A percentile compares a stretch with the other conserved stretches of the same genome.
Conservation (phyloP, 768 basidiomycete genomes). For the Tulasnella sp. region DNA sequence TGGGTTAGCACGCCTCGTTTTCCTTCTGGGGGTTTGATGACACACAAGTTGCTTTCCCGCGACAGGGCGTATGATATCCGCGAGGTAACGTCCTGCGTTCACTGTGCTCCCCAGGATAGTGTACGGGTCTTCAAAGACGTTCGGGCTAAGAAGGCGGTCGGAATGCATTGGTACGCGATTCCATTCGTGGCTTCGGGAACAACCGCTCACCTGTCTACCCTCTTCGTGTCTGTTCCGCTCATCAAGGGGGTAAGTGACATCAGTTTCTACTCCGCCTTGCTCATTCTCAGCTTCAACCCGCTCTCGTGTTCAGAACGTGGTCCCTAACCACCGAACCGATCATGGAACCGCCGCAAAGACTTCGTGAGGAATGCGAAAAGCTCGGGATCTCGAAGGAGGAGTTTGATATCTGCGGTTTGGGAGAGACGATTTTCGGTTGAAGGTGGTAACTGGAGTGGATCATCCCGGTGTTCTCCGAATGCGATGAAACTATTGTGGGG, state of each 20-base stretch:
- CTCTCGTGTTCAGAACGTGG: slow-evolving; percentile 31
- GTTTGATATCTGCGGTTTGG: slow-evolving; percentile 39
- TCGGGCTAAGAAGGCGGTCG: slow-evolving; percentile 55
- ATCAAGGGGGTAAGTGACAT: neutral
- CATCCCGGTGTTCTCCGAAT: too few species aligned
- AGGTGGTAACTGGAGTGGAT: neutral
- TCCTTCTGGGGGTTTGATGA: neutral
- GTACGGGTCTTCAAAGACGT: slow-evolving; percentile 65
- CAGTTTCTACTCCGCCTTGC: neutral
- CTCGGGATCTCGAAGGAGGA: slow-evolving; percentile 37
- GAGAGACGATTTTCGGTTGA: neutral
- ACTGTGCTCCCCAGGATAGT: slow-evolving; percentile 64
- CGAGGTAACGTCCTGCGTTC: slow-evolving; percentile 54
- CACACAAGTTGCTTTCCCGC: neutral
- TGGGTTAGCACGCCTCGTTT: slow-evolving; percentile 35
- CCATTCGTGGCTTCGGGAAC: neutral
- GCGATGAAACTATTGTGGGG: too few species aligned
- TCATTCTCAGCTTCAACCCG: neutral
- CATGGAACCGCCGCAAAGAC: slow-evolving; percentile 41
- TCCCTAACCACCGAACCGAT: slow-evolving; percentile 35
- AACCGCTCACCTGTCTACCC: neutral
- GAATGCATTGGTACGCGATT: slow-evolving; percentile 67
- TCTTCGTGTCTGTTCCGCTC: neutral
- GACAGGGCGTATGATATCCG: slow-evolving; percentile 57
- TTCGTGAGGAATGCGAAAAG: slow-evolving; percentile 38